These are phyloP conservation scores for sunflower (Helianthus annuus) DNA, from an alignment of 129 eudicot species.

Conservation along the genomic window HanXRQr2.0-SUNRISE NC_035436.2:172420707-172421206, in stretches of 20 bases:
- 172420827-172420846: conserved; percentile 69
- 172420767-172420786: conserved; percentile 18
- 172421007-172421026: conserved; percentile 32
- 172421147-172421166: conserved; percentile 10
- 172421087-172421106: conserved; percentile 89
- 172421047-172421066: conserved; percentile 97
- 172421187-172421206: conserved; percentile 13
- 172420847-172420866: conserved; percentile 94
- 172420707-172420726: conserved; percentile 97
- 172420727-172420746: conserved; percentile 94
- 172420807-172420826: conserved; percentile 21
- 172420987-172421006: conserved; percentile 13
- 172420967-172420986: neutral
- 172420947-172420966: neutral
- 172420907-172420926: conserved; percentile 63
- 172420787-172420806: conserved; percentile 6
- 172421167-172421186: conserved; percentile 14
- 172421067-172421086: conserved; percentile 97
- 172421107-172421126: conserved; percentile 47
- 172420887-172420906: conserved; percentile 59
- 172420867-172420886: conserved; percentile 89
- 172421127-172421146: neutral
- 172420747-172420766: conserved; percentile 13
- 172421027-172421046: conserved; percentile 92
- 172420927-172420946: neutral